Evolutionary conservation across 352 stramenopile species (phyloP).

Genomic region (Pythium coloratum): DNA sequence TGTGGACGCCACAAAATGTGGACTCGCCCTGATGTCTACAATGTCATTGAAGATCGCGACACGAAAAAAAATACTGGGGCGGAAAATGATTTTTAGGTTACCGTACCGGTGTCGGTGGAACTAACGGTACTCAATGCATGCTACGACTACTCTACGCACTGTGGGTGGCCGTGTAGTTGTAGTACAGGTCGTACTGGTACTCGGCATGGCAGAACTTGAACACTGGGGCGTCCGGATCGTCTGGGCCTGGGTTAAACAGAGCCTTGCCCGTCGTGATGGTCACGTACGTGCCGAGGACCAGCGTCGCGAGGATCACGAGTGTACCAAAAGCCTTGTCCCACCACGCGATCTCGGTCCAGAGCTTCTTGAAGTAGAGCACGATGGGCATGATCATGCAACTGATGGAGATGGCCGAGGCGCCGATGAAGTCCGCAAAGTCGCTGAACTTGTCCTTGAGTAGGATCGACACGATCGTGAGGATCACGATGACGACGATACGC

Average conservation of each 20-base stretch:
- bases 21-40: no score
- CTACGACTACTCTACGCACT: no score
- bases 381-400: slow-evolving; percentile 63
- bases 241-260: neutral
- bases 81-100: no score
- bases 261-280: neutral
- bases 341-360: slow-evolving; percentile 35
- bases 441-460: slow-evolving; percentile 44
- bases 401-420: slow-evolving; percentile 49
- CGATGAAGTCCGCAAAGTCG: slow-evolving; percentile 62
- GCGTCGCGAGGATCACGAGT: neutral
- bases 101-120: no score
- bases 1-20: no score
- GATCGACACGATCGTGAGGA: slow-evolving; percentile 35
- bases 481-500: slow-evolving; percentile 48
- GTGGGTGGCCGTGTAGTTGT: slow-evolving; percentile 3
- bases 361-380: slow-evolving; percentile 66
- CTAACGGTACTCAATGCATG: no score
- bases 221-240: neutral
- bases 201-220: slow-evolving; percentile 27
- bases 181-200: slow-evolving; percentile 25
- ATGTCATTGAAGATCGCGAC: no score
- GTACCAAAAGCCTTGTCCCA: neutral
- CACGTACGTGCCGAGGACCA: neutral
- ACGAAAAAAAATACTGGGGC: no score